Percentiles rank a stretch among this genome's conserved stretches.
Evolutionary conservation across 306 rosid genomes (phyloP).

Genomic region (Casuarina glauca): DNA sequence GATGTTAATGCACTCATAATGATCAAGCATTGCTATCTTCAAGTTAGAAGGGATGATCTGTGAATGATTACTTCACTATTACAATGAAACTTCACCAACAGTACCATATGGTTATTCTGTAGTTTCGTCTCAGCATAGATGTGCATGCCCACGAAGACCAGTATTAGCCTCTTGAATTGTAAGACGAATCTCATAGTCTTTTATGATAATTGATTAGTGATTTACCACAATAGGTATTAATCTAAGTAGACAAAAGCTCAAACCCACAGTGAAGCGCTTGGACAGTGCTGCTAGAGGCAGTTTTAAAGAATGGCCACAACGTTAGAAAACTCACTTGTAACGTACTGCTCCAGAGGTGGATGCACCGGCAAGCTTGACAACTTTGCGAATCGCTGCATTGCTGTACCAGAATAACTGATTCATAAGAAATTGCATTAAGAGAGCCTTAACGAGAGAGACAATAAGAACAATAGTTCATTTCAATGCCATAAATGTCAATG

Average conservation of each 20-base stretch:
- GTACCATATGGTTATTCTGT: background rate
- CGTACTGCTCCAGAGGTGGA: constrained; percentile 64
- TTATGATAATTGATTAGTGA: background rate
- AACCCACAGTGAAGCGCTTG: constrained; percentile 5
- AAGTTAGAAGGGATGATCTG: background rate
- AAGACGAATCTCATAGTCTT: background rate
- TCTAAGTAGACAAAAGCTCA: constrained; percentile 12
- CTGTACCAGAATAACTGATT: constrained; percentile 49
- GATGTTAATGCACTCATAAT: background rate
- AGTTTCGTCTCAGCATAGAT: background rate
- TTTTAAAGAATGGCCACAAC: background rate
- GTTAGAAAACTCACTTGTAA: constrained; percentile 61
- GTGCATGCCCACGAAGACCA: background rate
- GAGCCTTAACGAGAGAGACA: background rate
- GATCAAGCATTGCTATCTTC: background rate
- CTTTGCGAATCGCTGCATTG: constrained; percentile 70
- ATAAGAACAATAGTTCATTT: background rate
- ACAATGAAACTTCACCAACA: background rate
- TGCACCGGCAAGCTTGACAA: constrained; percentile 58
- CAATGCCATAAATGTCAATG: background rate
- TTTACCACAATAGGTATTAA: background rate
- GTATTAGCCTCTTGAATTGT: background rate
- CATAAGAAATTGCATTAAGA: constrained; percentile 5
- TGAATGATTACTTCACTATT: background rate
- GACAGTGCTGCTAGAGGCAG: background rate